A percentile compares a stretch with the other conserved stretches of the same genome.
Evolutionary conservation across 352 stramenopile species (phyloP).

Genomic region (Pythium aristosporum): DNA sequence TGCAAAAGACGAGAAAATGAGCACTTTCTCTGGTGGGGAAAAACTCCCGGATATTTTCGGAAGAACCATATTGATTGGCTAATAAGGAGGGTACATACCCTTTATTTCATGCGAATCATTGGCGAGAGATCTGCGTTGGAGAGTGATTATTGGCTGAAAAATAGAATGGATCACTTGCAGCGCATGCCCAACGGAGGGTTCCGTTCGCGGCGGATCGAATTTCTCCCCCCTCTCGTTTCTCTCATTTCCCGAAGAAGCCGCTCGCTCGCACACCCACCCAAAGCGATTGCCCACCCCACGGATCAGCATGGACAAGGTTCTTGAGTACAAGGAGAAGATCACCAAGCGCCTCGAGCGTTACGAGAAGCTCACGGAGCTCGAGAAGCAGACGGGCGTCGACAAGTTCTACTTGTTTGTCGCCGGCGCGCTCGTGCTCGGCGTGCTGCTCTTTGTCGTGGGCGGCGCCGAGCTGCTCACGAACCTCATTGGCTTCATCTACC

Average conservation of each 20-base stretch:
- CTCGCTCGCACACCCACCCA: not conserved
- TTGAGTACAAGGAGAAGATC: constrained; percentile 87
- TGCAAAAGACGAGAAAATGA: not conserved
- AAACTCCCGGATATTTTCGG: constrained; percentile 17
- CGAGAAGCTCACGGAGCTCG: constrained; percentile 79
- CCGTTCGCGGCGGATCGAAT: not conserved
- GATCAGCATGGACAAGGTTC: constrained; percentile 69
- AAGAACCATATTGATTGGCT: constrained; percentile 19
- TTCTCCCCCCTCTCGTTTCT: constrained; percentile 7
- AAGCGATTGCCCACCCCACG: not conserved
- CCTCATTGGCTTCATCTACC: constrained; percentile 87
- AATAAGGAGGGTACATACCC: constrained; percentile 3
- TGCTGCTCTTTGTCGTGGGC: constrained; percentile 79
- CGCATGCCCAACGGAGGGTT: not conserved
- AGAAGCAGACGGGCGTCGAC: constrained; percentile 84
- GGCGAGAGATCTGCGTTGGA: not conserved
- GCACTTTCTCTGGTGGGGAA: not conserved
- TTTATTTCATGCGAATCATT: constrained; percentile 19
- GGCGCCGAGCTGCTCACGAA: constrained; percentile 76
- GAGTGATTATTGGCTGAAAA: constrained; percentile 5
- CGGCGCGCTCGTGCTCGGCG: constrained; percentile 40
- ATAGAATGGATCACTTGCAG: constrained; percentile 23
- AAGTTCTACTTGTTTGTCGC: constrained; percentile 88
- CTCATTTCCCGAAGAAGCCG: constrained; percentile 20
- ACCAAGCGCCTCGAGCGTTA: constrained; percentile 76